Conservation (phyloP, 2,329 filamentous ascomycete genomes). For the Aureobasidium leucospermi region DNA sequence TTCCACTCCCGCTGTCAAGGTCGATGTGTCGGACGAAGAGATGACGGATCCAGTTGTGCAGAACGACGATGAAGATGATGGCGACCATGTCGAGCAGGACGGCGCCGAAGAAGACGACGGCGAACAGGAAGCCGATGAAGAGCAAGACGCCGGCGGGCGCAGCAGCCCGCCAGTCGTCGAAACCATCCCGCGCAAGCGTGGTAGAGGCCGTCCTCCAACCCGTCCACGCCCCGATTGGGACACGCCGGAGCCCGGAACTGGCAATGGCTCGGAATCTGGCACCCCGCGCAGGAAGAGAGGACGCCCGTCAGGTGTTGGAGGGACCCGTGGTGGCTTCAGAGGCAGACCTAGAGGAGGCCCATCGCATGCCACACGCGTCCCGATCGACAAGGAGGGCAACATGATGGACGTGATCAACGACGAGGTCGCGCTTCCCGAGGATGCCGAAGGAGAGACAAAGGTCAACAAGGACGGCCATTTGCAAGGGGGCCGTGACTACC, state of each 20-base stretch:
- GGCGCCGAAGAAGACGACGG: conserved; percentile 48
- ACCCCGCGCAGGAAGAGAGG: conserved; percentile 45
- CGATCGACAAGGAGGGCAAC: conserved; percentile 89
- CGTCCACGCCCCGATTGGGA: conserved; percentile 77
- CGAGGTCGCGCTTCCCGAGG: conserved; percentile 81
- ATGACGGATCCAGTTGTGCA: conserved; percentile 17
- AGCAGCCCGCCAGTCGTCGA: conserved; percentile 46
- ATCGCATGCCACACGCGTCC: conserved; percentile 71
- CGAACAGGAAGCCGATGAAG: conserved; percentile 39
- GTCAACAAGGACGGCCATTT: conserved; percentile 85
- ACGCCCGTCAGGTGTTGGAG: conserved; percentile 33
- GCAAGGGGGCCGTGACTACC: conserved; percentile 78
- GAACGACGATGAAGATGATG: conserved; percentile 36
- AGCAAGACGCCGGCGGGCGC: conserved; percentile 42
- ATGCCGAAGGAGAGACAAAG: conserved; percentile 83
- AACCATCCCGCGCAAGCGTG: conserved; percentile 51
- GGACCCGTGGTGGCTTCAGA: conserved; percentile 57
- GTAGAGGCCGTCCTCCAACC: conserved; percentile 75
- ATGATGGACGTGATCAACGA: conserved; percentile 85
- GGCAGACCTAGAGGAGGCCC: conserved; percentile 64
- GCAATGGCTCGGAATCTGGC: conserved; percentile 39
- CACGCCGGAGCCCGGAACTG: conserved; percentile 44
- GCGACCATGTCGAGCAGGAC: conserved; percentile 54
- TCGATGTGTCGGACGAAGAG: conserved; percentile 25
- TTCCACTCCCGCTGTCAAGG: conserved; percentile 19